Percentiles rank a stretch among this genome's conserved stretches.
Evolutionary conservation across 2,329 filamentous ascomycete genomes (phyloP).

Genomic region (Myotisia sp.): DNA sequence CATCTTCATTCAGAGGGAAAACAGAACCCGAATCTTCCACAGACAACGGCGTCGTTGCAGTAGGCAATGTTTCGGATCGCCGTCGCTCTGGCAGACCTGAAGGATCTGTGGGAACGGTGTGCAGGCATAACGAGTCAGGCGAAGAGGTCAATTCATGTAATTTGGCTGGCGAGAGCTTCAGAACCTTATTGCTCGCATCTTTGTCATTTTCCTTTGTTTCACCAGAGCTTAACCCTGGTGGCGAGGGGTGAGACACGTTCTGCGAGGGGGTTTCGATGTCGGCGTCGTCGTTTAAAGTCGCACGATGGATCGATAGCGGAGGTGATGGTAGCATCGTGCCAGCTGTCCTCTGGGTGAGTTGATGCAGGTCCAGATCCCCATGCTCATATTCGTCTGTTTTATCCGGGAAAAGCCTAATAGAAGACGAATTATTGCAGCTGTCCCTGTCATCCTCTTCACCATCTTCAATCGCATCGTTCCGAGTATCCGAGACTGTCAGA

Average conservation of each 20-base stretch:
- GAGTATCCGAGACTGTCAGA: too few species aligned
- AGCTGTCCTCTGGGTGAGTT: conserved; percentile 12
- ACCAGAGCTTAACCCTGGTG: neutral
- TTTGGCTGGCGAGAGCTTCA: conserved; percentile 41
- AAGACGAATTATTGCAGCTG: too few species aligned
- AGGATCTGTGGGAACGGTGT: conserved; percentile 21
- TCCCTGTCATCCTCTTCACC: too few species aligned
- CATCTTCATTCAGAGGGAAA: neutral
- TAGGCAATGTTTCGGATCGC: conserved; percentile 12
- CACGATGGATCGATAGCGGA: neutral
- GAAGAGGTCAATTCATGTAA: conserved; percentile 42
- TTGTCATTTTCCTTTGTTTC: neutral
- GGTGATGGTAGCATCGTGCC: conserved; percentile 7
- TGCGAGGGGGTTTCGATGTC: too few species aligned
- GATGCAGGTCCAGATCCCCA: too few species aligned
- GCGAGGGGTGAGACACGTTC: neutral
- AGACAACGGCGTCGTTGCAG: conserved; percentile 4
- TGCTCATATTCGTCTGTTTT: too few species aligned
- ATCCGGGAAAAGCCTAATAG: too few species aligned
- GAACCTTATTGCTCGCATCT: conserved; percentile 5
- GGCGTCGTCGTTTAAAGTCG: neutral
- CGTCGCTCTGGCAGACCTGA: conserved; percentile 13
- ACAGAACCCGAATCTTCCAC: conserved; percentile 1
- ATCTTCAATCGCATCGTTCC: too few species aligned
- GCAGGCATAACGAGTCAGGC: conserved; percentile 40